phyloP scores from a whole-genome alignment of 768 basidiomycete genomes.

The Ramaria sp. region DNA sequence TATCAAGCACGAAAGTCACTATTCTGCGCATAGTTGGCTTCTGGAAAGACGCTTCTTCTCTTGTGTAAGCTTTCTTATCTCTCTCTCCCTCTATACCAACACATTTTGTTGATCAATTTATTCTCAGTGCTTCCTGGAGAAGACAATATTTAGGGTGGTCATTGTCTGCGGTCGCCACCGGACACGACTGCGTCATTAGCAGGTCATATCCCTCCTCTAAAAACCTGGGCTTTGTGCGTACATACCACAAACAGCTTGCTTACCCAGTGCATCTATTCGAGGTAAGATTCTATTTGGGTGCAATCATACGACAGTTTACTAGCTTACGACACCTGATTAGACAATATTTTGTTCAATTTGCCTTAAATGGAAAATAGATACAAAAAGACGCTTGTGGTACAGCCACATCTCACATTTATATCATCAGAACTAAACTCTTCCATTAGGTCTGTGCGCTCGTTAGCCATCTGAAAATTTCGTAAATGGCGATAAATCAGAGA shows the following conservation, averaged over 20 bases:
- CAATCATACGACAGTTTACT: slow-evolving; percentile 11
- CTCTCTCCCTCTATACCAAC: background rate
- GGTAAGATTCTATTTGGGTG: slow-evolving; percentile 24
- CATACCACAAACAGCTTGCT: slow-evolving; percentile 43
- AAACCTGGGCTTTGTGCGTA: slow-evolving; percentile 75
- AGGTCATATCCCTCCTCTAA: slow-evolving; percentile 28
- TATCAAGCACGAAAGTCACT: background rate
- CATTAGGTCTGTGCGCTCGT: slow-evolving; percentile 44
- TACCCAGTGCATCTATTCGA: slow-evolving; percentile 32
- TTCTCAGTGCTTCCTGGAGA: slow-evolving; percentile 69
- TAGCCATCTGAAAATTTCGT: slow-evolving; percentile 74
- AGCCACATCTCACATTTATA: slow-evolving; percentile 16
- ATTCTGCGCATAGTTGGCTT: slow-evolving; percentile 45
- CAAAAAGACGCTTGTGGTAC: slow-evolving; percentile 60
- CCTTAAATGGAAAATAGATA: slow-evolving; percentile 70
- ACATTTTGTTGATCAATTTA: slow-evolving; percentile 10
- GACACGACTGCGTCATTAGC: slow-evolving; percentile 59
- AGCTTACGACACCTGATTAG: slow-evolving; percentile 27
- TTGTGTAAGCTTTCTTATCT: slow-evolving; percentile 38
- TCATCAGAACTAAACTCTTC: slow-evolving; percentile 20
- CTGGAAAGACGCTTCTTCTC: slow-evolving; percentile 81
- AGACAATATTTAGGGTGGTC: slow-evolving; percentile 74
- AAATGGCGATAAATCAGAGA: slow-evolving; percentile 81
- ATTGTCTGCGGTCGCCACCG: slow-evolving; percentile 80
- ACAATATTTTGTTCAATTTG: slow-evolving; percentile 73